phyloP scores from a whole-genome alignment of 2,329 filamentous ascomycete genomes.

The Aspergillus sp. region DNA sequence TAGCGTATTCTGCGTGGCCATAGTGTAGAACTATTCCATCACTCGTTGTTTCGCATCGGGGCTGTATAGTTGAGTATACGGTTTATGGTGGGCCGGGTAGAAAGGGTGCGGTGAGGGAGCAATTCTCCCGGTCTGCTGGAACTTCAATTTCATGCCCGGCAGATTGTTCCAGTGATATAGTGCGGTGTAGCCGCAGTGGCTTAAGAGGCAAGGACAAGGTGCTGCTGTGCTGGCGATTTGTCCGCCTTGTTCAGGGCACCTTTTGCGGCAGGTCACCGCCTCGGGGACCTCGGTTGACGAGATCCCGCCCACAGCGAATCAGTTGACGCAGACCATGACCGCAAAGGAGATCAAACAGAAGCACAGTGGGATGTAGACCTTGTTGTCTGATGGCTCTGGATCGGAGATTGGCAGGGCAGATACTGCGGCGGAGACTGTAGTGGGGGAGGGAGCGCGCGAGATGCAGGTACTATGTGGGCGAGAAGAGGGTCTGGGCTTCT shows the following conservation, averaged over 20 bases:
- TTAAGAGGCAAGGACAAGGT: not conserved
- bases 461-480: slow-evolving; percentile 17
- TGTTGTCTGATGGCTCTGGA: slow-evolving; percentile 37
- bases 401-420: slow-evolving; percentile 10
- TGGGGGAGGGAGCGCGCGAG: slow-evolving; percentile 20
- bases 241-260: not conserved
- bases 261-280: slow-evolving; percentile 2
- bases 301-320: slow-evolving; percentile 11
- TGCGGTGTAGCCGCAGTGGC: not conserved
- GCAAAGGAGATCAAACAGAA: slow-evolving; percentile 44
- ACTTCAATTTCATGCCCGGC: not conserved
- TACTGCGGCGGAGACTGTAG: slow-evolving; percentile 12
- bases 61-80: not conserved
- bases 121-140: not conserved
- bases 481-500: slow-evolving; percentile 22
- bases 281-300: slow-evolving; percentile 5
- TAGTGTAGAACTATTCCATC: not conserved
- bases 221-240: not conserved
- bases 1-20: not conserved
- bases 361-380: slow-evolving; percentile 42
- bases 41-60: not conserved
- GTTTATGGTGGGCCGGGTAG: not conserved
- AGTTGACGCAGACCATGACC: slow-evolving; percentile 42
- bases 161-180: not conserved
- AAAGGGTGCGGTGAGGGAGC: not conserved